A percentile compares a stretch with the other conserved stretches of the same genome.
These are phyloP conservation scores for Carex kokanica DNA, from an alignment of 176 grass and related monocot genomes.

Conservation along the genomic window DNA sequence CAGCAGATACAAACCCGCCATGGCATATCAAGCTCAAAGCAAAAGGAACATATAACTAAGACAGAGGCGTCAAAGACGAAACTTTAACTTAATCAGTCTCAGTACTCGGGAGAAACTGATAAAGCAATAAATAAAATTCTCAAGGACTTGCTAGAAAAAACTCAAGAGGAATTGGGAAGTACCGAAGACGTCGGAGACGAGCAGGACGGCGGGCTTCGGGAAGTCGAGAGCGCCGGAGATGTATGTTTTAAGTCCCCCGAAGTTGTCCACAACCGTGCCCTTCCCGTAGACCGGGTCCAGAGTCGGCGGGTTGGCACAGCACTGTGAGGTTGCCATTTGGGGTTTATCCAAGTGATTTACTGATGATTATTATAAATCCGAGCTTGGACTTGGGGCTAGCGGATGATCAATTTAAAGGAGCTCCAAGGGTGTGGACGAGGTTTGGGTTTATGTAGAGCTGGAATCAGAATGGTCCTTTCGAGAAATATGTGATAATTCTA, in stretches of 20 bases:
- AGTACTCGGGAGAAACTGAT: neutral
- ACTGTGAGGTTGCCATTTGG: constrained; percentile 6
- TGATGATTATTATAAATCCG: no score
- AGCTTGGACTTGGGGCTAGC: no score
- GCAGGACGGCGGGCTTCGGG: constrained; percentile 27
- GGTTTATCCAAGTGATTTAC: no score
- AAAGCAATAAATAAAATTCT: constrained; percentile 14
- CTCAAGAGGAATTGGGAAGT: neutral
- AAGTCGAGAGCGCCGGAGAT: constrained; percentile 21
- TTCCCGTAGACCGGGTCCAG: constrained; percentile 23
- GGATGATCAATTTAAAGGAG: no score
- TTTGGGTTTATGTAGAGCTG: no score
- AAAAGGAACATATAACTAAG: no score
- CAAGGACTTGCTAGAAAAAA: neutral
- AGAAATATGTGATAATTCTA: no score
- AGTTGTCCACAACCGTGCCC: constrained; percentile 34
- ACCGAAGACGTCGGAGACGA: constrained; percentile 39
- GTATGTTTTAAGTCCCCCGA: constrained; percentile 39
- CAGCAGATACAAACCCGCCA: no score
- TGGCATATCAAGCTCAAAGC: neutral
- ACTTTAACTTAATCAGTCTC: no score
- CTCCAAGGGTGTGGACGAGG: no score
- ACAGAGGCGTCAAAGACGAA: no score
- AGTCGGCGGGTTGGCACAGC: constrained; percentile 30
- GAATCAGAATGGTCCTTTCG: no score